These are phyloP conservation scores for Basipetospora sp. DNA, from an alignment of 2,329 filamentous ascomycete genomes.

Conservation along the genomic window DNA sequence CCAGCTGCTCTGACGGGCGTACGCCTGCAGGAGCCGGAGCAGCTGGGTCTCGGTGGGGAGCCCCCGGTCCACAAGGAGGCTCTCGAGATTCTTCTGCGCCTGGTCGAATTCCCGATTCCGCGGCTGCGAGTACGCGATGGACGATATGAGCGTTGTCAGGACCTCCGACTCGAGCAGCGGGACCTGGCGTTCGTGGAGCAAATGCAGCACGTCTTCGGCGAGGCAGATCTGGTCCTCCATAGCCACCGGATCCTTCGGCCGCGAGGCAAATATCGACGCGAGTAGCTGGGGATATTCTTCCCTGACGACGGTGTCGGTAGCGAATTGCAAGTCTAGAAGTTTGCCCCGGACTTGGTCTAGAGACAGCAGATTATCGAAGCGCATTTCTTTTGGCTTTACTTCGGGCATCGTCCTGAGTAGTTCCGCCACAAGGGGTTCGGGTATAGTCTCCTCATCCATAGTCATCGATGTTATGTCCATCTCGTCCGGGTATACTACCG, in stretches of 20 bases:
- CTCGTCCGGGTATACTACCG: no score
- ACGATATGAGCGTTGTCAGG: constrained; percentile 32
- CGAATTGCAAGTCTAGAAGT: no score
- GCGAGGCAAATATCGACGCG: constrained; percentile 20
- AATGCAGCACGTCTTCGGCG: constrained; percentile 2
- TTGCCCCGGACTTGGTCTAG: no score
- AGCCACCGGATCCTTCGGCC: constrained; percentile 4
- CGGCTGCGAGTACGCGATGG: constrained; percentile 19
- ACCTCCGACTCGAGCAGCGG: constrained; percentile 29
- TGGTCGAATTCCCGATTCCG: constrained; percentile 20
- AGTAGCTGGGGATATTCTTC: constrained; percentile 18
- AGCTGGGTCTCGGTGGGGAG: constrained; percentile 26
- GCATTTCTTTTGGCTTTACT: no score
- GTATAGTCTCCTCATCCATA: no score
- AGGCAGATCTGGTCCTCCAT: constrained; percentile 3
- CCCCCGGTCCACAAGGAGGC: constrained; percentile 23
- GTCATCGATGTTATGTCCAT: no score
- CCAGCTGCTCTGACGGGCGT: constrained; percentile 35
- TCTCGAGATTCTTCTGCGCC: constrained; percentile 30
- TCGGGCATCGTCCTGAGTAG: no score
- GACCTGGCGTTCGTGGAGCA: constrained; percentile 24
- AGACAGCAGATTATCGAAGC: no score
- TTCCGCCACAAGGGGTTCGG: no score
- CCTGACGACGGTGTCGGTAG: no score
- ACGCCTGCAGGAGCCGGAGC: constrained; percentile 28